A percentile compares a stretch with the other conserved stretches of the same genome.
These are phyloP conservation scores for Penicillium sp. DNA, from an alignment of 2,329 filamentous ascomycete genomes.

Conservation along the genomic window DNA sequence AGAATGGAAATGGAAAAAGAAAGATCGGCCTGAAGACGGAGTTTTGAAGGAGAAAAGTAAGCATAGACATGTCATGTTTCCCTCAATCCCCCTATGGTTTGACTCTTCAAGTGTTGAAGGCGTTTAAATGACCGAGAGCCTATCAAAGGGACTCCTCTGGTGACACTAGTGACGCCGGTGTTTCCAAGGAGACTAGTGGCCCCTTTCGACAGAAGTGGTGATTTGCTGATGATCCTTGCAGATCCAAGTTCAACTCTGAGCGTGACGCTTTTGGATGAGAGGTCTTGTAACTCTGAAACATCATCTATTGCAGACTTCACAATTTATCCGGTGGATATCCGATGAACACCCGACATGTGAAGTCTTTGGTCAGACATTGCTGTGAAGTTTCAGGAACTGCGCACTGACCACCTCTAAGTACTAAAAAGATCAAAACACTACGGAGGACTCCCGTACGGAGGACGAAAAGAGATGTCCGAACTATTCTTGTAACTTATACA, in stretches of 20 bases:
- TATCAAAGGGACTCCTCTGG: constrained; percentile 14
- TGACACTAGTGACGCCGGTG: constrained; percentile 11
- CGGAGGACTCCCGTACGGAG: no score
- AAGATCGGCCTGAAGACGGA: neutral
- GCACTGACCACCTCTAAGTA: neutral
- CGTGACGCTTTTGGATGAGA: constrained; percentile 14
- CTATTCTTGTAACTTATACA: no score
- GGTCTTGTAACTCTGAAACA: neutral
- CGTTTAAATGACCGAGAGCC: constrained; percentile 3
- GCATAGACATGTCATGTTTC: neutral
- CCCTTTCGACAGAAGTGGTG: neutral
- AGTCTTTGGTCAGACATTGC: constrained; percentile 4
- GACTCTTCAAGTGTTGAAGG: neutral
- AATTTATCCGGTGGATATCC: neutral
- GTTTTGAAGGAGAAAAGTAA: neutral
- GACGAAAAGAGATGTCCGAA: no score
- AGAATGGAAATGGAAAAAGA: neutral
- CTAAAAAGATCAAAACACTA: no score
- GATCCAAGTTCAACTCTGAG: constrained; percentile 8
- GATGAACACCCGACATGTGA: neutral
- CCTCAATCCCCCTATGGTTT: constrained; percentile 1
- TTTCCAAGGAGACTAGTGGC: constrained; percentile 14
- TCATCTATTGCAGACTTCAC: neutral
- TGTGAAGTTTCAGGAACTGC: neutral
- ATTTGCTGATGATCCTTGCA: constrained; percentile 17